Evolutionary conservation across 2,329 filamentous ascomycete genomes (phyloP).

Genomic region (Paraphoma chrysanthemicola): DNA sequence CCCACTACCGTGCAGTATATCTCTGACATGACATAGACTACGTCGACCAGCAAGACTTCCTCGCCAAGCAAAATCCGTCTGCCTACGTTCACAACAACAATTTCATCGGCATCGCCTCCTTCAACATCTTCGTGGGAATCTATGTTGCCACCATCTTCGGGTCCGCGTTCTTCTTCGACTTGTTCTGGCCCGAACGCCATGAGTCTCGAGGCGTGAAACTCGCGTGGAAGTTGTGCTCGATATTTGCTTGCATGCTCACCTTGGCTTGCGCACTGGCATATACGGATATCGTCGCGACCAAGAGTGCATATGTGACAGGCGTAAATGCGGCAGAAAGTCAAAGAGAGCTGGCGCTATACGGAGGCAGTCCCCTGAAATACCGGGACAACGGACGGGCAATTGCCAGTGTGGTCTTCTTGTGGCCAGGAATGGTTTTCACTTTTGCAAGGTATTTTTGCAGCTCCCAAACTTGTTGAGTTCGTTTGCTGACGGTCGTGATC

Average conservation of each 20-base stretch:
- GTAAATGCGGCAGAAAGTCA: constrained; percentile 39
- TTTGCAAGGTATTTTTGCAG: constrained; percentile 50
- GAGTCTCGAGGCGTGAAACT: constrained; percentile 58
- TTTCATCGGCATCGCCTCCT: constrained; percentile 62
- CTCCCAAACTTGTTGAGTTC: neutral
- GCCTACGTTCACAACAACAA: constrained; percentile 61
- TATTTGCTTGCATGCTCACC: constrained; percentile 57
- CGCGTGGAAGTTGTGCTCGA: constrained; percentile 62
- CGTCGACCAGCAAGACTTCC: constrained; percentile 59
- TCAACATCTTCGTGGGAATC: constrained; percentile 63
- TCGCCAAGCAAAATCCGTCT: constrained; percentile 49
- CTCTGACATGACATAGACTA: constrained; percentile 52
- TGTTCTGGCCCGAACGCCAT: constrained; percentile 65
- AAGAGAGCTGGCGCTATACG: constrained; percentile 46
- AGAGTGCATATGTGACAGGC: constrained; percentile 56
- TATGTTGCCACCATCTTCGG: constrained; percentile 66
- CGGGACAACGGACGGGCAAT: constrained; percentile 58
- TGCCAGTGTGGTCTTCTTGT: constrained; percentile 60
- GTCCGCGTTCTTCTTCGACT: constrained; percentile 67
- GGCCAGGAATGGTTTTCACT: constrained; percentile 59
- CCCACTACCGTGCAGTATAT: neutral
- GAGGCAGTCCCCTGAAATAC: constrained; percentile 52
- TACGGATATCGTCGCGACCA: constrained; percentile 59
- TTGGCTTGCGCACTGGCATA: constrained; percentile 58
- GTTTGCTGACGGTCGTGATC: neutral